These are phyloP conservation scores for Chalciporus piperatoides DNA, from an alignment of 1,284 basidiomycete species.

Conservation along the genomic window DNA sequence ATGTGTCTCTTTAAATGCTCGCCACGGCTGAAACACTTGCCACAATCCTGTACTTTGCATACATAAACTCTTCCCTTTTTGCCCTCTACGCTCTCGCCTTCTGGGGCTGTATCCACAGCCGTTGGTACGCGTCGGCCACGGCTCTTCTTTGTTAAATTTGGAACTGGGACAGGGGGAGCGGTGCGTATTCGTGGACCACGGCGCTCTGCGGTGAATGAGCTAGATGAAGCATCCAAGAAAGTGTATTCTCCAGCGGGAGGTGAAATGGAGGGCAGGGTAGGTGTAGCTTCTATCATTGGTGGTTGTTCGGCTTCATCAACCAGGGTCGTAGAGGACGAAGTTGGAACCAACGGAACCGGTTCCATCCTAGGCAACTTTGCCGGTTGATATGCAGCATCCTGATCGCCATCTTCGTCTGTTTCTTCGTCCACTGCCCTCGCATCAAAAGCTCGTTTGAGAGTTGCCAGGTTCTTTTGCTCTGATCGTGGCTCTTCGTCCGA, in stretches of 20 bases:
- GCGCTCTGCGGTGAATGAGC: conserved; percentile 34
- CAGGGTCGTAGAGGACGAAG: conserved; percentile 31
- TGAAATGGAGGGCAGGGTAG: conserved; percentile 17
- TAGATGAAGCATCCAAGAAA: conserved; percentile 35
- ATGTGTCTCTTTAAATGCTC: conserved; percentile 81
- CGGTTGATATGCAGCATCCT: conserved; percentile 17
- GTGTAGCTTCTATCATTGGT: conserved; percentile 9
- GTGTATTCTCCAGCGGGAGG: conserved; percentile 34
- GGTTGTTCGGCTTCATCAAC: conserved; percentile 24
- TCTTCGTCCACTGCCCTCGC: conserved; percentile 35
- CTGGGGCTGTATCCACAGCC: conserved; percentile 24
- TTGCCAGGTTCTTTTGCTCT: conserved; percentile 15
- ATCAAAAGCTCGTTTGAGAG: conserved; percentile 34
- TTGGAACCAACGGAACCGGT: conserved; percentile 22
- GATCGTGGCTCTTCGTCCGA: conserved; percentile 24
- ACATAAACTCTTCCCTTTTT: conserved; percentile 51
- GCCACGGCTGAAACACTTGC: conserved; percentile 68
- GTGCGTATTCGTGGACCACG: conserved; percentile 36
- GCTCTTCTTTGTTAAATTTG: conserved; percentile 69
- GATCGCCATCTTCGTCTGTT: conserved; percentile 31
- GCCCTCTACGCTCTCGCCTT: conserved; percentile 31
- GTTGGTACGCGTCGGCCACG: conserved; percentile 67
- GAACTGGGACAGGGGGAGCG: conserved; percentile 57
- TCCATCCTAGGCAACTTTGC: conserved; percentile 31
- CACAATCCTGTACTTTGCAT: conserved; percentile 65